Base-by-base conservation (phyloP, 2,329 filamentous ascomycete genomes). In the Epichloe amarillans region DNA sequence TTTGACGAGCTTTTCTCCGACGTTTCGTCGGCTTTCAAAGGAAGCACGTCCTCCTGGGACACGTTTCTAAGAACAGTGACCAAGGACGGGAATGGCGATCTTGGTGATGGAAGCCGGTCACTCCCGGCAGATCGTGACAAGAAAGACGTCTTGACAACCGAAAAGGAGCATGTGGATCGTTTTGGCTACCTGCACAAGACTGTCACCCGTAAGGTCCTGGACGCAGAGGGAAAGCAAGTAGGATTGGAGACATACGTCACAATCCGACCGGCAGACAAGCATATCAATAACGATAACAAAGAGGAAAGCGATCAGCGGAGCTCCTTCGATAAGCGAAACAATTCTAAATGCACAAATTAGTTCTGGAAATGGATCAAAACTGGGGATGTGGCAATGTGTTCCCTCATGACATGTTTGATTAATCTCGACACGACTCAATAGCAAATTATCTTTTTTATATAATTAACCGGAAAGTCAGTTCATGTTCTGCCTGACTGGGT, bases 151-250 rank as follows among this genome's bases (percentile, higher is more conserved):
- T 62, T 63, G 51, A 66, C 50, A 5, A 42, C 63, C 2, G 68
- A 63, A 26, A 64, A 71, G 4, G 69, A 74, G 53, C 66, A 69
- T 47, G 64, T 71, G 4, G 72, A 75, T 56, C 56, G 60, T 7
- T 66, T 65, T 47, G 73, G 72, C 35, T 69, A 72, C 54, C 56
- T 66, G 12, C 71, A 73, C 52, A 65, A 63, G 48, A 72, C 68
- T 55, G 64, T 65, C 8, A 69, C 66, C 6, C 63, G 68, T 26
- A 68, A 64, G 53, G 69, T 61, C 7, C 57, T 71, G 8, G 69
- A 74, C 39, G 61, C 62, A 19, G 58, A 72, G 7, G 73, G 72
- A 43, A 63, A 65, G 12, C 66, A 72, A 51, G 60, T 74, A 15
- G 63, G 67, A 36, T 64, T 60, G 6, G 61, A 67, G 54, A 70